A percentile compares a stretch with the other conserved stretches of the same genome.
These are phyloP conservation scores for Pisolithus tinctorius DNA, from an alignment of 768 basidiomycete genomes.

Conservation along the genomic window DNA sequence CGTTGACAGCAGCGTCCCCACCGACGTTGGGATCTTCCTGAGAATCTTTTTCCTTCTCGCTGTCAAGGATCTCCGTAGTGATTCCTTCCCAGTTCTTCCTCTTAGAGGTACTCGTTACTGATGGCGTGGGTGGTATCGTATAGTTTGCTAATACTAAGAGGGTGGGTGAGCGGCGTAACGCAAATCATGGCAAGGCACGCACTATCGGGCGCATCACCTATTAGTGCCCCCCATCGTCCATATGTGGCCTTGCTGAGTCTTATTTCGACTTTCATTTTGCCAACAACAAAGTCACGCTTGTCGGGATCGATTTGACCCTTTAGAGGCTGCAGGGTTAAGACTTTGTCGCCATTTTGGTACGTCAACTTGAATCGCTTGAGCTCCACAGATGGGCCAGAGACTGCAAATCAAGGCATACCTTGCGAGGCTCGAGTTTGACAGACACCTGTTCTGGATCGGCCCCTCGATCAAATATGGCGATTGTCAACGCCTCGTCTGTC, in stretches of 20 bases:
- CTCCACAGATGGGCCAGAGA: not conserved
- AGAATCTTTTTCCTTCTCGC: constrained; percentile 62
- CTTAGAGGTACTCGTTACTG: constrained; percentile 31
- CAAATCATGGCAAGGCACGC: constrained; percentile 22
- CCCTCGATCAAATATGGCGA: constrained; percentile 75
- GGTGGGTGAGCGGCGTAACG: not conserved
- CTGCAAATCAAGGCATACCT: constrained; percentile 33
- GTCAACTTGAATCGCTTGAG: constrained; percentile 8
- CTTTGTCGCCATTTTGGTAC: constrained; percentile 65
- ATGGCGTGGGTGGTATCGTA: constrained; percentile 29
- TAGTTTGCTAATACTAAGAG: constrained; percentile 10
- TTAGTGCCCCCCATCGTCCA: constrained; percentile 70
- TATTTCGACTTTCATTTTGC: constrained; percentile 87
- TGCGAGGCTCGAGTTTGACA: constrained; percentile 57
- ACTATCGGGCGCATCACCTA: constrained; percentile 76
- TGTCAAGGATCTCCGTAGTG: constrained; percentile 55
- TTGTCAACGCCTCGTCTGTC: constrained; percentile 64
- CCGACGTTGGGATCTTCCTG: constrained; percentile 86
- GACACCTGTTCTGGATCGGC: constrained; percentile 59
- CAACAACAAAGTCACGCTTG: constrained; percentile 57
- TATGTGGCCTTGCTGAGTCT: constrained; percentile 59
- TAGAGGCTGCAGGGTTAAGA: constrained; percentile 70
- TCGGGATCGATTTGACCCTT: constrained; percentile 72
- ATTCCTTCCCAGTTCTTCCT: constrained; percentile 90
- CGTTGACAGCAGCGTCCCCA: constrained; percentile 80